Evolutionary conservation across 495 filamentous ascomycete genomes (phyloP), one percentile per base, ranked within the genome.

Genomic region (Sabuloglossum arenarium): DNA sequence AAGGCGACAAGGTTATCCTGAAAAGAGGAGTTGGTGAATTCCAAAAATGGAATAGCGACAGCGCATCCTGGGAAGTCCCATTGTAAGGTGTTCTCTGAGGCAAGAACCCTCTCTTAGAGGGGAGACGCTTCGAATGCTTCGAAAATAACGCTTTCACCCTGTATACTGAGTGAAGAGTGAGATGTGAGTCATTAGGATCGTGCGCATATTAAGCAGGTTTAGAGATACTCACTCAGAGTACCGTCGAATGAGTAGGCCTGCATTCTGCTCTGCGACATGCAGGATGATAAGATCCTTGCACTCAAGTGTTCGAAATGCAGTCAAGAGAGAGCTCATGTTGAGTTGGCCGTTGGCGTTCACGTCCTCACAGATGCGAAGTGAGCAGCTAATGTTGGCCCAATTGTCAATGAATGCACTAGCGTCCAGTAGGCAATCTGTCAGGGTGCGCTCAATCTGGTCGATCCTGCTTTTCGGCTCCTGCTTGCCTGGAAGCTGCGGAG

Each of bases 91-190:
- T 61, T 65, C 39, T 68, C 52, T 0, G 71, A 54, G 0, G 68
- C 67, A 0, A 78, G 64, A 23, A 78, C 72, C 3, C 69, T 31
- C n/a, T 72, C 68, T 9, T 71, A 71, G 4, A 42, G 56, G 0
- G 78, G 64, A 0, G 78, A 79, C 9, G 75, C 65, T 59, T 83
- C 78, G 54, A 81, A 80, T 0, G 70, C 66, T 60, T 82, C 79
- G 39, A 82, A 68, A 6, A 73, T 56, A 43, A 73, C 60, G 8
- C 37, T 32, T 3, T 66, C 62, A 30, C 24, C 42, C 28, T 29
- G 10, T 9, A 8, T 39, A 59, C 56, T 60, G 24, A 19, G 25
- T 29, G 39, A 0, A 45, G 23, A 0, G 6, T 42, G 12, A 14
- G 43, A n/a, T n/a, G 3, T 34, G 16, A 25, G 14, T 14, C 9